phyloP scores from a whole-genome alignment of 73 alveolate species.

The Paramecium caudatum region DNA sequence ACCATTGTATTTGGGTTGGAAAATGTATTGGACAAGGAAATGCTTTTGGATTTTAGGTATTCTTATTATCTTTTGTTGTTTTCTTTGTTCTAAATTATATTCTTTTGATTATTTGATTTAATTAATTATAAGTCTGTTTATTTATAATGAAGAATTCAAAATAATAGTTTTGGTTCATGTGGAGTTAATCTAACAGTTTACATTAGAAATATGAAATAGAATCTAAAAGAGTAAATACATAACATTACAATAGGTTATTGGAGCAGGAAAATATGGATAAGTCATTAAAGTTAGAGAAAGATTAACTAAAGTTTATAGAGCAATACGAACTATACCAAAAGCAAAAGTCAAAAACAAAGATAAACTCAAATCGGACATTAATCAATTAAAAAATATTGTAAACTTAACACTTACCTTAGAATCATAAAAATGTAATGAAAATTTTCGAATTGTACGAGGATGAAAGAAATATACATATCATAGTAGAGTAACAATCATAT shows the following conservation, averaged over 20 bases:
- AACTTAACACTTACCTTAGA: not conserved
- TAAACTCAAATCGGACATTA: slow-evolving; percentile 28
- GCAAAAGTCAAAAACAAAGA: not conserved
- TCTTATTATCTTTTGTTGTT: slow-evolving; percentile 69
- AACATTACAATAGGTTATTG: slow-evolving; percentile 44
- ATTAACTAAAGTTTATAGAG: slow-evolving; percentile 3
- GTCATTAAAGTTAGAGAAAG: slow-evolving; percentile 46
- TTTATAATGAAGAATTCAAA: slow-evolving; percentile 43
- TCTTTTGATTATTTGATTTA: slow-evolving; percentile 17
- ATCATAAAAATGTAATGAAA: slow-evolving; percentile 42
- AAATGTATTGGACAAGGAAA: slow-evolving; percentile 92
- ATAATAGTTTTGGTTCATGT: slow-evolving; percentile 62
- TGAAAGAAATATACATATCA: slow-evolving; percentile 32
- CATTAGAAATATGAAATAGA: slow-evolving; percentile 54
- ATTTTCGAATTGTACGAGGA: slow-evolving; percentile 51
- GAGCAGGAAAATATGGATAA: slow-evolving; percentile 66
- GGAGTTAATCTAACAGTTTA: slow-evolving; percentile 41
- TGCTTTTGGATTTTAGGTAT: slow-evolving; percentile 79
- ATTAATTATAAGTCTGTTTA: not conserved
- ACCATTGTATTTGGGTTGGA: slow-evolving; percentile 97
- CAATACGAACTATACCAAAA: slow-evolving; percentile 54
- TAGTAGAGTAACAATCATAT: slow-evolving; percentile 5
- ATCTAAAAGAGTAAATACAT: not conserved
- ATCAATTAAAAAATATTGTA: slow-evolving; percentile 21
- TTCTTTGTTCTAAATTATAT: slow-evolving; percentile 45